phyloP scores from a whole-genome alignment of 108 stramenopile species.

The Schizochytrium sp. region DNA sequence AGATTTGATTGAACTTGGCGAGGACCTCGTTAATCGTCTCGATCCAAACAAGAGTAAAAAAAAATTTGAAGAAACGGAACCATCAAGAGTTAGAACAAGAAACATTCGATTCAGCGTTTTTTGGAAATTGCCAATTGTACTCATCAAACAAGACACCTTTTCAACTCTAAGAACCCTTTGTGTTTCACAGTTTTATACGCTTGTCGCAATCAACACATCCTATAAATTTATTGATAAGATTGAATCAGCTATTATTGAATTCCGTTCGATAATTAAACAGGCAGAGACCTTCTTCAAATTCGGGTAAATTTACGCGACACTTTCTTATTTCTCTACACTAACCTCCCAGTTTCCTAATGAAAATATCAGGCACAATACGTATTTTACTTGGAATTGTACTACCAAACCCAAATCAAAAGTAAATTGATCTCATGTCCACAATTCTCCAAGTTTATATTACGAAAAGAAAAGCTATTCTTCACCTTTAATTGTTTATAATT shows the following conservation, averaged over 20 bases:
- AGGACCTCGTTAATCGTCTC: neutral
- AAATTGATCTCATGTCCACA: too few relatives aligned
- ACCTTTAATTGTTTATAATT: too few relatives aligned
- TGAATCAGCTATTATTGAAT: neutral
- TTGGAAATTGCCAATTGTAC: neutral
- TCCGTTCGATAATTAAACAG: neutral
- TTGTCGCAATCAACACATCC: neutral
- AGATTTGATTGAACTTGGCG: neutral
- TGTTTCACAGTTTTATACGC: neutral
- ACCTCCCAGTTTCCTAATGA: neutral
- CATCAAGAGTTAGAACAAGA: neutral
- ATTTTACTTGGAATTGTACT: neutral
- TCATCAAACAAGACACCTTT: neutral
- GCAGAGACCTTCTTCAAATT: neutral
- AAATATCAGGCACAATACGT: neutral
- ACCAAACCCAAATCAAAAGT: too few relatives aligned
- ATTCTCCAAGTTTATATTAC: too few relatives aligned
- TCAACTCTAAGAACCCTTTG: neutral
- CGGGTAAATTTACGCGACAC: slow-evolving; percentile 12
- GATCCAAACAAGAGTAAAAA: neutral
- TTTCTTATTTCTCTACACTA: neutral
- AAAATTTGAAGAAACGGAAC: neutral
- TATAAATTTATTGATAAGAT: too few relatives aligned
- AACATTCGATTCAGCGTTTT: neutral
- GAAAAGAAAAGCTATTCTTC: too few relatives aligned